Base-by-base conservation (phyloP, 352 stramenopile genomes). In the Globisporangium irregulare region DNA sequence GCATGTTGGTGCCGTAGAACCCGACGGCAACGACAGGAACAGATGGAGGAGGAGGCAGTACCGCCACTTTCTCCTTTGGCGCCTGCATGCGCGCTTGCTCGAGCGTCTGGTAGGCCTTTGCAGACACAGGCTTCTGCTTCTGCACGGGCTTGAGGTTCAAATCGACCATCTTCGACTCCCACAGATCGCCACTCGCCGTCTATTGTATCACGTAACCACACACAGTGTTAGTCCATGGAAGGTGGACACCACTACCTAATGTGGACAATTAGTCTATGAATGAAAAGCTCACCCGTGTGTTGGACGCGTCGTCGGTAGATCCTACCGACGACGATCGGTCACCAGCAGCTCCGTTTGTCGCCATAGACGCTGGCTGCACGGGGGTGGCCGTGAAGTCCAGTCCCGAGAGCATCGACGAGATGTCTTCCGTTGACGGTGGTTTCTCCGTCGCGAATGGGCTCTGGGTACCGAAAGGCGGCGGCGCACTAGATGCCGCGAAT, bases 391-490 rank as follows among this genome's bases (percentile, higher is more conserved):
- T 88, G 64, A 94, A 94, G 67, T 94, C 86, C 12, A 94, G 68
- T 1, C 84, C 86, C 5, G 81, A 87, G 22, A 94, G 68, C 86
- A 94, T 94, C 1, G 77, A 92, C 14, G 83, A 79, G 57, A 94
- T 91, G 50, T 94, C 76, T 34, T 92, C 77, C 6, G 63, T 57
- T 57, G 63, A 27, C 7, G 36, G 10, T 43, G 34, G 69, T 29
- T 80, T 75, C 18, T 32, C 27, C 3, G 65, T 54, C 3, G 34
- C 25, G 2, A 64, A 65, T 25, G 46, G n/a, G 14, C 38, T 61
- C 34, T 59, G 58, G n/a, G 56, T 63, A 2, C 12, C 50, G 50
- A 63, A 53, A 34, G 18, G 50, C 20, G 38, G 38, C 43, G 66
- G 66, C 0, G 64, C 59, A 8, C 32, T 59, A 0, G 67, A 46